These are phyloP conservation scores for Vanderwaltozyma polyspora DNA, from an alignment of 805 yeast genomes.

Conservation along the genomic window DNA sequence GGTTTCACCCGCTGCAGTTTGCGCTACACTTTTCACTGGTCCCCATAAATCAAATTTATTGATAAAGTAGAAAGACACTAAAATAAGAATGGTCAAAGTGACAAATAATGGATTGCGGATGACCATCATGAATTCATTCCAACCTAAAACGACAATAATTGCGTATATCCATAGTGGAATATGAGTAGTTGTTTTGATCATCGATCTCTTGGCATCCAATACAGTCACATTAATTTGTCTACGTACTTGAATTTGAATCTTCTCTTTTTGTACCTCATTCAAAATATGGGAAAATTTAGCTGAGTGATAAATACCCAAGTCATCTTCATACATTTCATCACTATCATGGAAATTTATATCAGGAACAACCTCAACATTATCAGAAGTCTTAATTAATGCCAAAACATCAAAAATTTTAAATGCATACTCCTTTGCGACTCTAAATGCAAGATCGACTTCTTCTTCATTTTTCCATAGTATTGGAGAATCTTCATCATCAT, in stretches of 20 bases:
- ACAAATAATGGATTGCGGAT: constrained; percentile 78
- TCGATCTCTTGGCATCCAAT: constrained; percentile 81
- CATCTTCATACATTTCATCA: constrained; percentile 26
- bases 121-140: constrained; percentile 90
- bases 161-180: constrained; percentile 78
- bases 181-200: constrained; percentile 61
- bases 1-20: constrained; percentile 47
- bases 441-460: constrained; percentile 65
- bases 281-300: constrained; percentile 48
- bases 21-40: constrained; percentile 54
- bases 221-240: constrained; percentile 69
- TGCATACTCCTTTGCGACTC: constrained; percentile 48
- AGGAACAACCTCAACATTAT: constrained; percentile 50
- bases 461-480: constrained; percentile 62
- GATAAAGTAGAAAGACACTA: constrained; percentile 55
- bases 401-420: constrained; percentile 47
- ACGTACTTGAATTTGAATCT: constrained; percentile 48
- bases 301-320: constrained; percentile 31
- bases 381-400: constrained; percentile 41
- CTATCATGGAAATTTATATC: constrained; percentile 36
- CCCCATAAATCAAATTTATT: constrained; percentile 64
- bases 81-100: constrained; percentile 43
- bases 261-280: constrained; percentile 44
- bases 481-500: constrained; percentile 75
- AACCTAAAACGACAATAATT: constrained; percentile 67